Evolutionary conservation across 2,329 filamentous ascomycete species (phyloP).

Genomic region (Botrytis paeoniae): DNA sequence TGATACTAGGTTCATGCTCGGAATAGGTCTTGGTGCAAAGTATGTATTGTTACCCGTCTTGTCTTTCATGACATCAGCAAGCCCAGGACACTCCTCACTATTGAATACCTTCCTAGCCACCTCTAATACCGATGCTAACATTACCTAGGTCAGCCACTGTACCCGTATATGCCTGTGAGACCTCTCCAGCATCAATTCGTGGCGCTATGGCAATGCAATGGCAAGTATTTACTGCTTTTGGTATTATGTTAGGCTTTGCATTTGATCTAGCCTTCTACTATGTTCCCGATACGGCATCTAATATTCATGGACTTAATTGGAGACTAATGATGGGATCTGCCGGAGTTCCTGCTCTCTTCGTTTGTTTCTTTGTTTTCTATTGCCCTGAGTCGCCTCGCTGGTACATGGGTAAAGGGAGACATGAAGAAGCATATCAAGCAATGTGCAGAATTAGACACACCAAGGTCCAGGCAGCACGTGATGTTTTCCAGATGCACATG

Average conservation of each 20-base stretch:
- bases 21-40: constrained; percentile 69
- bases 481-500: constrained; percentile 55
- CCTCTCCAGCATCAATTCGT: constrained; percentile 59
- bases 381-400: constrained; percentile 50
- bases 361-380: constrained; percentile 45
- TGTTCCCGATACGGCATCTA: constrained; percentile 44
- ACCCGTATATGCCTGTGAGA: constrained; percentile 68
- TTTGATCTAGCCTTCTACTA: constrained; percentile 61
- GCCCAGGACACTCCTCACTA: background rate
- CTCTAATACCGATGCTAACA: background rate
- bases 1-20: constrained; percentile 56
- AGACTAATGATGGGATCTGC: constrained; percentile 65
- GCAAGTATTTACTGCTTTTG: constrained; percentile 52
- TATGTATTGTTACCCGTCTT: constrained; percentile 29
- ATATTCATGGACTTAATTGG: constrained; percentile 60
- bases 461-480: constrained; percentile 54
- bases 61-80: background rate
- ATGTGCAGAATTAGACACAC: constrained; percentile 48
- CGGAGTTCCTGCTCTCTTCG: constrained; percentile 57
- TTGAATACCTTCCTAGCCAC: background rate
- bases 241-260: constrained; percentile 57
- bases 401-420: constrained; percentile 49
- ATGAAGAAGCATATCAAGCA: constrained; percentile 47
- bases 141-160: constrained; percentile 53
- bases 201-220: constrained; percentile 72